These are phyloP conservation scores for Ensete ventricosum DNA, from an alignment of 176 grass and related monocot genomes.

Conservation along the genomic window DNA sequence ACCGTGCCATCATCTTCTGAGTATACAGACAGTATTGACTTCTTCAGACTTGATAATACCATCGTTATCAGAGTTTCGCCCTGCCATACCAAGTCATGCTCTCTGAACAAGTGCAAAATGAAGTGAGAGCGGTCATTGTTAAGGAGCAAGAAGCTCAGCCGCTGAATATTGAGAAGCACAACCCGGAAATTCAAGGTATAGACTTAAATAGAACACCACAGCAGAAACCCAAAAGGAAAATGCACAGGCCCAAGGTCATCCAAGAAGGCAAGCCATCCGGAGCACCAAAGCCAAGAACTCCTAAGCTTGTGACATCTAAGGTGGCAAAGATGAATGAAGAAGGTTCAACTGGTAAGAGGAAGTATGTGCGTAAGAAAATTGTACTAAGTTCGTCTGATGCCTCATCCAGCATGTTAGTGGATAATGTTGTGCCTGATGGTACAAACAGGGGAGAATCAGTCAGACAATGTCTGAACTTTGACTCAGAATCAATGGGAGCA, in stretches of 20 bases:
- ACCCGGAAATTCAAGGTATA: slow-evolving; percentile 27
- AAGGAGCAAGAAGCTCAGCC: slow-evolving; percentile 11
- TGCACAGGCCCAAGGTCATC: slow-evolving; percentile 71
- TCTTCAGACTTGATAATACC: not conserved
- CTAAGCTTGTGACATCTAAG: slow-evolving; percentile 18
- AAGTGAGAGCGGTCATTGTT: slow-evolving; percentile 8
- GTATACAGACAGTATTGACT: not conserved
- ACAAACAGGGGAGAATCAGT: slow-evolving; percentile 23
- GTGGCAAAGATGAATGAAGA: slow-evolving; percentile 27
- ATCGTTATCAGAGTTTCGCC: slow-evolving; percentile 3
- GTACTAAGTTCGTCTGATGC: slow-evolving; percentile 15
- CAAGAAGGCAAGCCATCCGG: slow-evolving; percentile 40
- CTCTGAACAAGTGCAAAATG: slow-evolving; percentile 14
- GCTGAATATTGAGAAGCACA: slow-evolving; percentile 12
- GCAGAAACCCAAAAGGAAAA: slow-evolving; percentile 54
- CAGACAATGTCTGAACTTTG: slow-evolving; percentile 52
- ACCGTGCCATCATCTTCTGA: not conserved
- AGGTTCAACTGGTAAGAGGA: slow-evolving; percentile 43
- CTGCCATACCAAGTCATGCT: slow-evolving; percentile 5
- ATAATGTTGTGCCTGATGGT: slow-evolving; percentile 9
- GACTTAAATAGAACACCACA: slow-evolving; percentile 41
- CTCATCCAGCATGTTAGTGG: not conserved
- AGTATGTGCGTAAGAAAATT: slow-evolving; percentile 64
- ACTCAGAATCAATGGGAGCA: slow-evolving; percentile 21
- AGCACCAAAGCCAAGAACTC: slow-evolving; percentile 35